Conservation (phyloP, 2,329 filamentous ascomycete genomes). For the Aureobasidium melanogenum region DNA sequence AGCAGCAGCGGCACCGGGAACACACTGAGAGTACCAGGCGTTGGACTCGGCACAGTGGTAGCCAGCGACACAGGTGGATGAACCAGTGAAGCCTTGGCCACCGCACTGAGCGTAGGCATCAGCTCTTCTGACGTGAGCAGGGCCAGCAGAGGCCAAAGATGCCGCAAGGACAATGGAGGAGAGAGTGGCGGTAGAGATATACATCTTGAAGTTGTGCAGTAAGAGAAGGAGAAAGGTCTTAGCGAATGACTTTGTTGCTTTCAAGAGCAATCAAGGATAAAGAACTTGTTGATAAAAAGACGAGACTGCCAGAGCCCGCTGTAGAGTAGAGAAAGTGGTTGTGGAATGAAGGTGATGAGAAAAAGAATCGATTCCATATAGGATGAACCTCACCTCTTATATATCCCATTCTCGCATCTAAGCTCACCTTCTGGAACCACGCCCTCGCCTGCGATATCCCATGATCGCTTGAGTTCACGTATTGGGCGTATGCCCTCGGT, state of each 20-base stretch:
- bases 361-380: background rate
- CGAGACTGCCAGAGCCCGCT: slow-evolving; percentile 9
- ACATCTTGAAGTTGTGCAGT: background rate
- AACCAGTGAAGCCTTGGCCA: slow-evolving; percentile 28
- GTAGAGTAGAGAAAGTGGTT: slow-evolving; percentile 7
- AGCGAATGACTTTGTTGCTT: slow-evolving; percentile 7
- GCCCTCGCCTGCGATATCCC: background rate
- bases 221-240: slow-evolving; percentile 2
- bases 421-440: background rate
- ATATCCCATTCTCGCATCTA: background rate
- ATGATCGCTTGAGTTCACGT: background rate
- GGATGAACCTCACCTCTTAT: background rate
- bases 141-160: slow-evolving; percentile 4
- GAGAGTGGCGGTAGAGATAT: slow-evolving; percentile 7
- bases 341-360: slow-evolving; percentile 5
- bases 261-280: background rate
- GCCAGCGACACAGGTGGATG: slow-evolving; percentile 27
- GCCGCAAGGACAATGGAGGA: slow-evolving; percentile 7
- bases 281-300: slow-evolving; percentile 1
- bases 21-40: slow-evolving; percentile 30
- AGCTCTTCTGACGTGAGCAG: background rate
- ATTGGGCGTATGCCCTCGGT: background rate
- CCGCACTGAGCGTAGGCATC: slow-evolving; percentile 17
- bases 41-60: slow-evolving; percentile 27
- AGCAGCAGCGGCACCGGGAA: background rate